Conservation (phyloP, 257 asterid genomes). For the Solanum verrucosum region DNA sequence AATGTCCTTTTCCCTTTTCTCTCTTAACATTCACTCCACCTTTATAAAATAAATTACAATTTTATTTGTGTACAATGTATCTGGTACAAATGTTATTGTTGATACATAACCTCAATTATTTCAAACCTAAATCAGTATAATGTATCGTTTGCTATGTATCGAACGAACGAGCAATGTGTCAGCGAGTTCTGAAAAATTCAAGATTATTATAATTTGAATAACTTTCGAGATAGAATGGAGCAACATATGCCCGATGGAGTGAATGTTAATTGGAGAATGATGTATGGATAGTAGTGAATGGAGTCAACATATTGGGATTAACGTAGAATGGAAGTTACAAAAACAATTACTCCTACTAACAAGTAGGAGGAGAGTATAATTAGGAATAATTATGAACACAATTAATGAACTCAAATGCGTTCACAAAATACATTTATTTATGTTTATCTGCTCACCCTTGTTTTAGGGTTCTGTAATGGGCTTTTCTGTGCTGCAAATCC, state of each 20-base stretch:
- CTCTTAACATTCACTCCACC: not conserved
- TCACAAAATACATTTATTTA: not conserved
- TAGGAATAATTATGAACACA: not conserved
- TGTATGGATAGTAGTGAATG: not conserved
- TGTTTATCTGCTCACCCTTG: not conserved
- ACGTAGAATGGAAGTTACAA: not conserved
- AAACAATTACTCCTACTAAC: not conserved
- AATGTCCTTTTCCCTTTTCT: not conserved
- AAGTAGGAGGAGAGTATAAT: not conserved
- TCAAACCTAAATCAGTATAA: too few relatives aligned
- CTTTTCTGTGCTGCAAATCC: not conserved
- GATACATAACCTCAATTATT: too few relatives aligned
- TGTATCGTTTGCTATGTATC: not conserved
- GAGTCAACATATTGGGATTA: not conserved
- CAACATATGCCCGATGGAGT: not conserved
- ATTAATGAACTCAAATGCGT: not conserved
- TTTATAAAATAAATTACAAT: too few relatives aligned
- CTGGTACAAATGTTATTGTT: too few relatives aligned
- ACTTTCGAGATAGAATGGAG: too few relatives aligned
- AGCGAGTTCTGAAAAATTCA: fast-evolving
- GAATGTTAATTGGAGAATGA: not conserved
- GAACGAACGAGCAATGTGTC: not conserved
- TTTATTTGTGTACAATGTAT: too few relatives aligned
- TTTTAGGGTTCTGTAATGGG: not conserved
- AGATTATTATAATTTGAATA: too few relatives aligned